These are phyloP conservation scores for Metarhizium anisopliae DNA, from an alignment of 2,329 filamentous ascomycete genomes.

Conservation along the genomic window DNA sequence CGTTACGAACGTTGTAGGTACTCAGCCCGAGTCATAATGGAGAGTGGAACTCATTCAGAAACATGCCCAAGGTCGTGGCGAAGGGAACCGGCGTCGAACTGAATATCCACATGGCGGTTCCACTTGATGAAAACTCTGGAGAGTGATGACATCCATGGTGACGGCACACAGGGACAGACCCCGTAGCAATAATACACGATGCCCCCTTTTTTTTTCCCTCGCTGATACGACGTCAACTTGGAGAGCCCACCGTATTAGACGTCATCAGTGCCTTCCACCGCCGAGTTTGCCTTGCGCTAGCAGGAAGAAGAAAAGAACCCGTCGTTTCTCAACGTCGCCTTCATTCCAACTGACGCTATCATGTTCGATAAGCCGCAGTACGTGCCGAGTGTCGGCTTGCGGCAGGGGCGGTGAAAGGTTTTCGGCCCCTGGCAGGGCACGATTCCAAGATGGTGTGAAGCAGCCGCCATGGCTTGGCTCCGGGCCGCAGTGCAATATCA, in stretches of 20 bases:
- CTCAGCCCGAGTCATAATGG: slow-evolving; percentile 4
- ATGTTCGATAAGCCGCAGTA: not conserved
- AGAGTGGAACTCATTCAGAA: slow-evolving; percentile 1
- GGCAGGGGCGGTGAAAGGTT: slow-evolving; percentile 1
- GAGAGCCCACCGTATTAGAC: not conserved
- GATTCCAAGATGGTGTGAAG: not conserved
- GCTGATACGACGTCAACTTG: not conserved
- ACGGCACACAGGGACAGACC: slow-evolving; percentile 3
- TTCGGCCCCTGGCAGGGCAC: not conserved
- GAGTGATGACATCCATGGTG: slow-evolving; percentile 1
- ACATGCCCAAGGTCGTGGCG: not conserved
- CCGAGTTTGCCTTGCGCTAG: not conserved
- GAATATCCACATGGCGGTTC: slow-evolving; percentile 12
- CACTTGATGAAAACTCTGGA: slow-evolving; percentile 8
- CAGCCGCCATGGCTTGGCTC: not conserved
- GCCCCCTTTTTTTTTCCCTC: not conserved
- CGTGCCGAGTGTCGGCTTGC: not conserved
- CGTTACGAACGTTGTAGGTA: not conserved
- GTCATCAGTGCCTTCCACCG: not conserved
- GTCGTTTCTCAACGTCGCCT: not conserved
- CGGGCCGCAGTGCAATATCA: not conserved
- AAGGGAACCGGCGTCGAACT: slow-evolving; percentile 2
- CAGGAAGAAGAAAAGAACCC: not conserved
- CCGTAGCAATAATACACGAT: not conserved
- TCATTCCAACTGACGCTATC: not conserved